These are phyloP conservation scores for Lenwebbia sp. DNA, from an alignment of 345 rosid species.

Conservation along the genomic window DNA sequence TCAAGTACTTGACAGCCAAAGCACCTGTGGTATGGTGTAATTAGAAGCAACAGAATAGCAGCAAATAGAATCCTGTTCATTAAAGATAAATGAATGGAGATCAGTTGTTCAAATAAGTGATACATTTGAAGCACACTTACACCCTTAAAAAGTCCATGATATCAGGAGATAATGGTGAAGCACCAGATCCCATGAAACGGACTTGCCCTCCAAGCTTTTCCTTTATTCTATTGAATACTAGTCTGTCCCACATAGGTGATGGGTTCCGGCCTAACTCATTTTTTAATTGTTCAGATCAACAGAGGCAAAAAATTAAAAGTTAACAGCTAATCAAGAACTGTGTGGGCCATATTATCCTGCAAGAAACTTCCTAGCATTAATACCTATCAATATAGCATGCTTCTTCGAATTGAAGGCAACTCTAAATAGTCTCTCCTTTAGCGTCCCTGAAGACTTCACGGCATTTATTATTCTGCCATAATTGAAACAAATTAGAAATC, in stretches of 20 bases:
- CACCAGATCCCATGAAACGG: conserved; percentile 69
- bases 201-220: conserved; percentile 84
- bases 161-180: conserved; percentile 88
- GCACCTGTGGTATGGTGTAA: conserved; percentile 39
- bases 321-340: not conserved
- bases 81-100: not conserved
- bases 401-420: conserved; percentile 79
- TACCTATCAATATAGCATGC: conserved; percentile 70
- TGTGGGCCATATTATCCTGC: not conserved
- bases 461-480: conserved; percentile 54
- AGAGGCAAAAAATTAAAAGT: not conserved
- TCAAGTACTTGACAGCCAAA: conserved; percentile 77
- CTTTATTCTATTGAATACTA: conserved; percentile 75
- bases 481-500: conserved; percentile 5
- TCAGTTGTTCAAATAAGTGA: not conserved
- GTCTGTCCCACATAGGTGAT: conserved; percentile 73
- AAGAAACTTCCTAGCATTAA: not conserved
- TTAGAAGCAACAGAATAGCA: not conserved
- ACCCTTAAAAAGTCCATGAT: conserved; percentile 76
- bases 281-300: not conserved
- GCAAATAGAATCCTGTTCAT: not conserved
- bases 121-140: conserved; percentile 32
- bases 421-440: conserved; percentile 65
- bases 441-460: conserved; percentile 59
- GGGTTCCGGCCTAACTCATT: conserved; percentile 44